These are phyloP conservation scores for Anisodus tanguticus DNA, from an alignment of 257 asterid genomes.

Conservation along the genomic window DNA sequence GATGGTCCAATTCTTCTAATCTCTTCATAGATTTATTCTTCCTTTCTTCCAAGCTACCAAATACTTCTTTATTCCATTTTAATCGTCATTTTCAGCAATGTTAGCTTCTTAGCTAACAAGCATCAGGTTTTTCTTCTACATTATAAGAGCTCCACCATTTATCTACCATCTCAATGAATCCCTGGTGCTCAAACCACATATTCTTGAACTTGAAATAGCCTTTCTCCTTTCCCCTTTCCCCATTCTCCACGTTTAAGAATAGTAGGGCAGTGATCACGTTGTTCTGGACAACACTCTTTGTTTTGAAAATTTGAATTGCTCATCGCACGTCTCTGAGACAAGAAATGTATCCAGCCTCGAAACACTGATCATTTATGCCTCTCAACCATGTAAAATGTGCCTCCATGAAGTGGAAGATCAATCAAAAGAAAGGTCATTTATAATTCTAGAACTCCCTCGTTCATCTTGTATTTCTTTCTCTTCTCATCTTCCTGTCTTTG, in stretches of 20 bases:
- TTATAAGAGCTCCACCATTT: conserved; percentile 4
- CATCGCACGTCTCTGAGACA: background rate
- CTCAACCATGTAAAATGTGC: background rate
- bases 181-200: background rate
- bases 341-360: background rate
- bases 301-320: background rate
- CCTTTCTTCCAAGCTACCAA: background rate
- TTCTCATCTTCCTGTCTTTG: background rate
- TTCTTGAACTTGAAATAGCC: background rate
- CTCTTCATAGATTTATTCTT: conserved; percentile 1
- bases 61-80: background rate
- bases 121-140: background rate
- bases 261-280: background rate
- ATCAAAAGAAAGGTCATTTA: conserved; percentile 1
- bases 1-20: background rate
- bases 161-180: background rate
- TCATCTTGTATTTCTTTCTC: background rate
- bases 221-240: background rate
- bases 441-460: background rate
- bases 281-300: background rate
- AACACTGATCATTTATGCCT: background rate
- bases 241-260: background rate
- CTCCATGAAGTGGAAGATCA: conserved; percentile 17
- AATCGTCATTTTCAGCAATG: conserved; percentile 30
- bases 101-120: conserved; percentile 53